phyloP scores from a whole-genome alignment of 768 basidiomycete species.

The Grammothele lineata region DNA sequence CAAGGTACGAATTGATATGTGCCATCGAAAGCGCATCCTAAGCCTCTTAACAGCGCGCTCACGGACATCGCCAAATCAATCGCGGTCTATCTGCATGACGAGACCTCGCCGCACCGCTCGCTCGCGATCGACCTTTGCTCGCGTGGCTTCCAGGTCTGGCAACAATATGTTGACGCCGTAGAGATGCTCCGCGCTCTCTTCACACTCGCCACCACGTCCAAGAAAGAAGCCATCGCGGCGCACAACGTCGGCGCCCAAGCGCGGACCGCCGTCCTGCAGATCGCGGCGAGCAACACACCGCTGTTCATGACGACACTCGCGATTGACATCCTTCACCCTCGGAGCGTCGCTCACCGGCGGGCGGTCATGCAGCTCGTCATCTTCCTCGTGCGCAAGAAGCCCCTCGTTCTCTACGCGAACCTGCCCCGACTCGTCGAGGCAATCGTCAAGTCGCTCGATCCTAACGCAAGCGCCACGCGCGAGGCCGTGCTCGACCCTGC shows the following conservation, averaged over 20 bases:
- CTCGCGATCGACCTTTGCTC: slow-evolving; percentile 88
- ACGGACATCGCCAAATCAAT: slow-evolving; percentile 85
- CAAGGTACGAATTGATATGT: slow-evolving; percentile 43
- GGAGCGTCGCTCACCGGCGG: slow-evolving; percentile 71
- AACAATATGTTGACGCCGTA: slow-evolving; percentile 88
- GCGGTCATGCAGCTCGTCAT: slow-evolving; percentile 91
- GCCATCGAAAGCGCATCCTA: not conserved
- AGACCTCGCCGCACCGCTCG: slow-evolving; percentile 57
- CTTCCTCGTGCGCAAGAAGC: slow-evolving; percentile 92
- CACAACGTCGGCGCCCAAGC: slow-evolving; percentile 77
- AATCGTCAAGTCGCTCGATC: slow-evolving; percentile 94
- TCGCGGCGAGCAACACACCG: slow-evolving; percentile 78
- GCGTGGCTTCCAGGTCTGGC: slow-evolving; percentile 92
- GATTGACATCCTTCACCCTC: slow-evolving; percentile 81
- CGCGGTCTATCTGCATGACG: slow-evolving; percentile 70
- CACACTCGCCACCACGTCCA: slow-evolving; percentile 64
- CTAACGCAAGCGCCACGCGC: slow-evolving; percentile 68
- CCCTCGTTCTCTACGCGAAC: slow-evolving; percentile 78
- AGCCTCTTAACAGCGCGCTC: slow-evolving; percentile 49
- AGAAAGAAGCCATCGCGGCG: slow-evolving; percentile 63
- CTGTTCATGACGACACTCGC: slow-evolving; percentile 93
- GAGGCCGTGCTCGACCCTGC: slow-evolving; percentile 89
- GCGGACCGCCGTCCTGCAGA: slow-evolving; percentile 76
- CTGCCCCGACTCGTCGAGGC: slow-evolving; percentile 88
- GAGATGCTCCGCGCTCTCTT: slow-evolving; percentile 84